Evolutionary conservation across 2,329 filamentous ascomycete species (phyloP), one percentile per base, ranked within the genome.

Genomic region (Mariannaea sp.): DNA sequence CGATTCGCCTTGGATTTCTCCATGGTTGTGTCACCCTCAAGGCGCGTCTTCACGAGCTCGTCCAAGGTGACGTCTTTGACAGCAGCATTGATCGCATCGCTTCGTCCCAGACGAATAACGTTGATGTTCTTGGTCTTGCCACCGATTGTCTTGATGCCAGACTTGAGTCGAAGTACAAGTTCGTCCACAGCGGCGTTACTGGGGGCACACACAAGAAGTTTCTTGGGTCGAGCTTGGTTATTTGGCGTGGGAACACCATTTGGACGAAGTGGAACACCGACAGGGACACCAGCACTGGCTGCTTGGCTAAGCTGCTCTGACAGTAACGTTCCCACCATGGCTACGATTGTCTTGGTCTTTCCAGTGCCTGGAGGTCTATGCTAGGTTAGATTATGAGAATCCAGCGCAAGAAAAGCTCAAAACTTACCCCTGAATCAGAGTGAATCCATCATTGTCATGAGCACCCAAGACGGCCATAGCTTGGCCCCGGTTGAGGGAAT

Each of bases 141-240:
- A 36, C 81, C 83, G 53, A 83, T 79, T 1, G 90, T 92, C 67
- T 87, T 93, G 46, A 99, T 82, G 4, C 94, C 94, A 47, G 84
- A 78, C 73, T 96, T 97, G 66, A 99, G 82, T 75, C 94, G 88
- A 71, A 97, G 86, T 14, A 99, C 94, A 57, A 99, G 71, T 71
- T 99, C 94, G 70, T 99, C 94, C 5, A 99, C 94, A 26, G 94
- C 94, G 6, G 94, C 94, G 71, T 99, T 99, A 79, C 92, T 97
- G 12, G 94, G 94, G n/a, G 94, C 94, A 68, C 94, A 99, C 19
- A 99, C 90, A 20, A 99, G 81, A 20, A 99, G 79, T 71, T 97
- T 99, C 74, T 96, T 97, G 2, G 67, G 70, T 63, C 68, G 67
- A 45, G 65, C 63, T 58, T 69, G 71, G 61, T 61, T 63, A 41